phyloP scores from a whole-genome alignment of 345 rosid genomes.

The Gossypium anomalum region DNA sequence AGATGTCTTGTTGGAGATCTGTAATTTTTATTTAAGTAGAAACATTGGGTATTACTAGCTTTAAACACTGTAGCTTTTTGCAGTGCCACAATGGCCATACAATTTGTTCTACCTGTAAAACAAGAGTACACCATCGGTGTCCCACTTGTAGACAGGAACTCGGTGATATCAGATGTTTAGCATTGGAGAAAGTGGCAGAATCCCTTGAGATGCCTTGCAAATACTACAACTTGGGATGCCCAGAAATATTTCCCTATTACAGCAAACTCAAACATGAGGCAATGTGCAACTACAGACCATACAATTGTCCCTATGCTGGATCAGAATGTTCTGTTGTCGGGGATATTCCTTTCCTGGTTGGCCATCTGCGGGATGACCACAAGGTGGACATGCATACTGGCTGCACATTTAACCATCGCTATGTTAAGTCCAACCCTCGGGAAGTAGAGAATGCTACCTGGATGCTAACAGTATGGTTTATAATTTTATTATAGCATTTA shows the following conservation, averaged over 20 bases:
- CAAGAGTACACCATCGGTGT: constrained; percentile 68
- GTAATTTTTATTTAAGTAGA: too few species aligned
- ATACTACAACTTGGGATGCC: constrained; percentile 63
- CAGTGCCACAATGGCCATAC: constrained; percentile 85
- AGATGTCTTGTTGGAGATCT: too few species aligned
- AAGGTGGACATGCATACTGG: constrained; percentile 83
- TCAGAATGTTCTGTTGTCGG: constrained; percentile 63
- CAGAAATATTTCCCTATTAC: constrained; percentile 74
- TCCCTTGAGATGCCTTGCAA: constrained; percentile 79
- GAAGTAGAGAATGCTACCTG: constrained; percentile 77
- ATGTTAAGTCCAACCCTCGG: constrained; percentile 73
- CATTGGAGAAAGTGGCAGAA: constrained; percentile 9
- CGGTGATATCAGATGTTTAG: constrained; percentile 33
- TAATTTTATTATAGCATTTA: not conserved
- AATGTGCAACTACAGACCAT: constrained; percentile 67
- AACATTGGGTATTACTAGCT: not conserved
- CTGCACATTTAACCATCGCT: constrained; percentile 73
- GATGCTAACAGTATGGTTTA: constrained; percentile 30
- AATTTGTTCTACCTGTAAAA: constrained; percentile 72
- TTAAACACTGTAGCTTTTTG: constrained; percentile 20
- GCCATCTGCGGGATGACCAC: constrained; percentile 74
- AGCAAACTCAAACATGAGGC: constrained; percentile 73
- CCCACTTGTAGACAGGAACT: constrained; percentile 82
- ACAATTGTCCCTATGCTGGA: constrained; percentile 72
- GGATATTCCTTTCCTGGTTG: constrained; percentile 63